Conservation (phyloP, 768 basidiomycete genomes). For the Gloeopeniophorella convolvens region DNA sequence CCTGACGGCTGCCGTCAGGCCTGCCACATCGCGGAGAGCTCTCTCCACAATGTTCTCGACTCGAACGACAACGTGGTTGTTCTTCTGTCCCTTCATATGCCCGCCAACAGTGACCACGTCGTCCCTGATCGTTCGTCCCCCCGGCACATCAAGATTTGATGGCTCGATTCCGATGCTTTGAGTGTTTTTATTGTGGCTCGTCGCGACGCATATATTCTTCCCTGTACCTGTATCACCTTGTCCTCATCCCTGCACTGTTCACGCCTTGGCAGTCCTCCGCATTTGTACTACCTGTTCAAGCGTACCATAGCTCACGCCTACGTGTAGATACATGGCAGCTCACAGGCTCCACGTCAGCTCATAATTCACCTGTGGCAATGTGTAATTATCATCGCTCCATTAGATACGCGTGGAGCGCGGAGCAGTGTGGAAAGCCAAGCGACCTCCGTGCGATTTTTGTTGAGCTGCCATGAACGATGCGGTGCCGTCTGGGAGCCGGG, state of each 20-base stretch:
- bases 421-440: no score
- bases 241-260: neutral
- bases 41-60: slow-evolving; percentile 62
- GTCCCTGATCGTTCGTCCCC: slow-evolving; percentile 31
- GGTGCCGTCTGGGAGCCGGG: no score
- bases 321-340: slow-evolving; percentile 4
- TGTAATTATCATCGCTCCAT: no score
- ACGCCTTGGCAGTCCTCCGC: slow-evolving; percentile 14
- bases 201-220: slow-evolving; percentile 4
- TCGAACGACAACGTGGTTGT: slow-evolving; percentile 58
- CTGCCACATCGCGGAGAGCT: slow-evolving; percentile 64
- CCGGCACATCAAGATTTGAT: slow-evolving; percentile 36
- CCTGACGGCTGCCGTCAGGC: slow-evolving; percentile 36
- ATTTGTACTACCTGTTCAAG: slow-evolving; percentile 5
- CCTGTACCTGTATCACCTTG: slow-evolving; percentile 1
- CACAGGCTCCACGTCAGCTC: neutral
- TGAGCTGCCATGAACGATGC: no score
- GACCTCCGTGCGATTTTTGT: no score
- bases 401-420: no score
- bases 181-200: slow-evolving; percentile 2
- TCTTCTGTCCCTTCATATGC: slow-evolving; percentile 56
- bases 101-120: slow-evolving; percentile 22
- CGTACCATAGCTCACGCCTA: slow-evolving; percentile 6
- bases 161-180: neutral
- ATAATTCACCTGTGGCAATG: no score